Conservation (phyloP, 177 flowering plant genomes). For the Vitis hybrid region DNA sequence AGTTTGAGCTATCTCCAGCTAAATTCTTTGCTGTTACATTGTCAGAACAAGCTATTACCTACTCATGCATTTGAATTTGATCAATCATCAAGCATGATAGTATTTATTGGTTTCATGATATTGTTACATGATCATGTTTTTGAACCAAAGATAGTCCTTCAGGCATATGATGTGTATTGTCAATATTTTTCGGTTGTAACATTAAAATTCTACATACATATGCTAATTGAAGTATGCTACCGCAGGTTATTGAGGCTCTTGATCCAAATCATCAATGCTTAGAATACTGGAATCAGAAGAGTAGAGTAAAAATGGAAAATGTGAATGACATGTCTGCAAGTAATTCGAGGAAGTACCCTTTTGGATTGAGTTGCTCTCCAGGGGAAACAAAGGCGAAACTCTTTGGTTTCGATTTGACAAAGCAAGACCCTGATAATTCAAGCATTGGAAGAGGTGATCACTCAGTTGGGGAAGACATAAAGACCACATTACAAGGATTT, state of each 20-base stretch:
- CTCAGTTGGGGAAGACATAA: slow-evolving; percentile 27
- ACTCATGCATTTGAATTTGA: too few relatives aligned
- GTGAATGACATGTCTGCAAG: slow-evolving; percentile 1
- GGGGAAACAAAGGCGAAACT: slow-evolving; percentile 16
- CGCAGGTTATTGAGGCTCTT: slow-evolving; percentile 69
- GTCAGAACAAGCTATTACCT: too few relatives aligned
- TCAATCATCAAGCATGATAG: too few relatives aligned
- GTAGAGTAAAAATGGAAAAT: slow-evolving; percentile 1
- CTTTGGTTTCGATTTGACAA: slow-evolving; percentile 23
- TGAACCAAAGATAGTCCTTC: too few relatives aligned
- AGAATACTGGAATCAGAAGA: slow-evolving; percentile 65
- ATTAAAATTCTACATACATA: too few relatives aligned
- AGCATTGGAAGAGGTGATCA: slow-evolving; percentile 6
- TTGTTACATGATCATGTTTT: too few relatives aligned
- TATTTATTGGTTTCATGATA: too few relatives aligned
- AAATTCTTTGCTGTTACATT: too few relatives aligned
- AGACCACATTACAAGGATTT: slow-evolving; percentile 35
- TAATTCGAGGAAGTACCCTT: slow-evolving; percentile 1
- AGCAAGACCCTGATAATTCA: slow-evolving; percentile 12
- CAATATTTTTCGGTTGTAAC: too few relatives aligned
- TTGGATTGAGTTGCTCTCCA: slow-evolving; percentile 17
- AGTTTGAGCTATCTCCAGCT: too few relatives aligned
- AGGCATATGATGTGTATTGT: too few relatives aligned
- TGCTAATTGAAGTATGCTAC: not conserved
- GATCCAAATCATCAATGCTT: slow-evolving; percentile 53